phyloP scores from a whole-genome alignment of 768 basidiomycete species.

The Pulveroboletus sp. region DNA sequence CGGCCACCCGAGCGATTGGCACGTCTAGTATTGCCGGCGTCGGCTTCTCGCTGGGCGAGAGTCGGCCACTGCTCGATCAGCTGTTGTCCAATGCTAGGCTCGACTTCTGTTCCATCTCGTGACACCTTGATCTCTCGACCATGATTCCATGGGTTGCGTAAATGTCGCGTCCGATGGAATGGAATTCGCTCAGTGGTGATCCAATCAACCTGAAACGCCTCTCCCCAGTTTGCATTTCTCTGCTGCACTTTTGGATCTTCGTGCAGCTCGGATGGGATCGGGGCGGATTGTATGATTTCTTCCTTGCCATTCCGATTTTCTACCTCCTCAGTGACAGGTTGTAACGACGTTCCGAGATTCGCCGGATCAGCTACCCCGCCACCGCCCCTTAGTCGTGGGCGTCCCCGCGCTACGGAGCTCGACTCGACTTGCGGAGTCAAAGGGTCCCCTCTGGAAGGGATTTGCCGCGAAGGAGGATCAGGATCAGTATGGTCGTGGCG shows the following conservation, averaged over 20 bases:
- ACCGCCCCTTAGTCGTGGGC: constrained; percentile 5
- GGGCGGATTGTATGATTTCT: constrained; percentile 11
- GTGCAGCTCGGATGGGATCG: neutral
- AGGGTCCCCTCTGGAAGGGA: neutral
- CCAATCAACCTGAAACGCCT: constrained; percentile 83
- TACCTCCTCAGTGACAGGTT: constrained; percentile 25
- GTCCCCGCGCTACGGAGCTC: constrained; percentile 38
- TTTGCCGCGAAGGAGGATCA: constrained; percentile 20
- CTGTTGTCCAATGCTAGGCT: constrained; percentile 66
- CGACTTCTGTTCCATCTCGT: constrained; percentile 88
- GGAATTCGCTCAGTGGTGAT: constrained; percentile 64
- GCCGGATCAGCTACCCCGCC: constrained; percentile 19
- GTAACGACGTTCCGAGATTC: constrained; percentile 9
- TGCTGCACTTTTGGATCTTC: constrained; percentile 1
- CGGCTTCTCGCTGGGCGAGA: constrained; percentile 26
- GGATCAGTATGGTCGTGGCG: constrained; percentile 32
- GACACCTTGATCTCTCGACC: constrained; percentile 79
- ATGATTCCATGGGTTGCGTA: constrained; percentile 93
- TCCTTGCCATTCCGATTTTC: constrained; percentile 1
- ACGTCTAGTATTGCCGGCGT: neutral
- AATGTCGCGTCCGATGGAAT: constrained; percentile 70
- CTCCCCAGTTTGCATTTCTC: constrained; percentile 55
- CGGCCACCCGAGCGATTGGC: neutral
- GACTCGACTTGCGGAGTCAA: constrained; percentile 34
- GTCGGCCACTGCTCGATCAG: constrained; percentile 68